Conservation (phyloP, 495 filamentous ascomycete genomes). For the Podospora australis region DNA sequence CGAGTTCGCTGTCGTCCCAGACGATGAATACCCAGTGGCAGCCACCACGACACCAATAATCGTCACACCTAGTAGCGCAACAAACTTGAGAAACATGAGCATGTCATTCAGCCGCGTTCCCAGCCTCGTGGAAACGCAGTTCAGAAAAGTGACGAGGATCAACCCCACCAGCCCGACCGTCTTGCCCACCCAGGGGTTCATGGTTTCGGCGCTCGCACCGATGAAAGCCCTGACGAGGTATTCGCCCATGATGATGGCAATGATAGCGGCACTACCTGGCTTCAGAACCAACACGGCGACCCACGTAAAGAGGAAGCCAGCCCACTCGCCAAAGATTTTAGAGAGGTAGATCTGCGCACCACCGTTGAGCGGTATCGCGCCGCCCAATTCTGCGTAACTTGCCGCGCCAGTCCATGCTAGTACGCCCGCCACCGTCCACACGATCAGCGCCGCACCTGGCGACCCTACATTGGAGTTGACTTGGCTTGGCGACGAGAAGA, state of each 20-base stretch:
- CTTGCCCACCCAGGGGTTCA: constrained; percentile 86
- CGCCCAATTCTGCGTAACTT: constrained; percentile 92
- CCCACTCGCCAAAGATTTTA: constrained; percentile 91
- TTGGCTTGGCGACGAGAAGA: constrained; percentile 91
- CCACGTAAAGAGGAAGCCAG: constrained; percentile 93
- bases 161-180: constrained; percentile 74
- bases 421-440: constrained; percentile 85
- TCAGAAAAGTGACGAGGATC: constrained; percentile 68
- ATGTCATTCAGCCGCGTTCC: constrained; percentile 79
- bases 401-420: constrained; percentile 95
- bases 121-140: constrained; percentile 83
- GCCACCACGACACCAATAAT: constrained; percentile 87
- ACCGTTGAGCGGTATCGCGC: constrained; percentile 92
- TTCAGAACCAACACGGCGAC: constrained; percentile 90
- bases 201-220: constrained; percentile 67
- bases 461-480: constrained; percentile 91
- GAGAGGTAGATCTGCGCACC: constrained; percentile 87
- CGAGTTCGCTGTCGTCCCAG: constrained; percentile 58
- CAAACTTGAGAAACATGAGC: constrained; percentile 95
- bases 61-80: constrained; percentile 81
- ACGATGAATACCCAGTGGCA: constrained; percentile 69
- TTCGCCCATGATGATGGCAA: constrained; percentile 96
- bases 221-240: constrained; percentile 84
- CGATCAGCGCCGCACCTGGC: constrained; percentile 79
- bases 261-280: constrained; percentile 87